Evolutionary conservation across 306 rosid genomes (phyloP).

Genomic region (Trichosanthes cucumerina): DNA sequence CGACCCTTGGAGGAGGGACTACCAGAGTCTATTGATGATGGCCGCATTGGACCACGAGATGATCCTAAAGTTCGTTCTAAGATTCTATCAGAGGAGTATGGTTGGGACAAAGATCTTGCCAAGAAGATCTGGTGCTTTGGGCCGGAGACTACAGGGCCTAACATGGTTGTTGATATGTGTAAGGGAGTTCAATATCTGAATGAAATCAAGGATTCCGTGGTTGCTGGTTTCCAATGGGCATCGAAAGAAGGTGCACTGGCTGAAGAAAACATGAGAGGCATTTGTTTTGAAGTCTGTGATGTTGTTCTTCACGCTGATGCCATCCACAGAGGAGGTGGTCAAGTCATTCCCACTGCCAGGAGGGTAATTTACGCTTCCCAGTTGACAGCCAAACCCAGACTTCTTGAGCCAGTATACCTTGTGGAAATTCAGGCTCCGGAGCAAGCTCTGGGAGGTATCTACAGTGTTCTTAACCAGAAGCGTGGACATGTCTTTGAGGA

Average conservation of each 20-base stretch:
- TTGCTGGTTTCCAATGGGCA: slow-evolving; percentile 82
- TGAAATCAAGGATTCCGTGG: slow-evolving; percentile 75
- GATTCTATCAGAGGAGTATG: slow-evolving; percentile 46
- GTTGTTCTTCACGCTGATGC: slow-evolving; percentile 71
- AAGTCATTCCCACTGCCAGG: slow-evolving; percentile 74
- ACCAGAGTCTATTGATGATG: slow-evolving; percentile 68
- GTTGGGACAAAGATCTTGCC: slow-evolving; percentile 83
- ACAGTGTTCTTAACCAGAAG: slow-evolving; percentile 72
- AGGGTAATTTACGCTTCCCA: slow-evolving; percentile 70
- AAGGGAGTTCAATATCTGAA: slow-evolving; percentile 80
- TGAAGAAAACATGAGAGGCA: slow-evolving; percentile 73
- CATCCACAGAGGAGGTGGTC: slow-evolving; percentile 84
- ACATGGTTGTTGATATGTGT: slow-evolving; percentile 89
- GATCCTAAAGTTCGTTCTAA: slow-evolving; percentile 62
- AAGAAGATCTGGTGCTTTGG: slow-evolving; percentile 93
- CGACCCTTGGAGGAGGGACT: slow-evolving; percentile 64
- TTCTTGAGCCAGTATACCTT: slow-evolving; percentile 69
- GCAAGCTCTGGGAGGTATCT: slow-evolving; percentile 71
- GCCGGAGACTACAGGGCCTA: slow-evolving; percentile 72
- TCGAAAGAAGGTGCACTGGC: slow-evolving; percentile 79
- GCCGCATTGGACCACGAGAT: slow-evolving; percentile 74
- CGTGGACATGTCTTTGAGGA: slow-evolving; percentile 75
- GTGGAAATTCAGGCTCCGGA: slow-evolving; percentile 89
- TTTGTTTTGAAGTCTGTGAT: slow-evolving; percentile 73
- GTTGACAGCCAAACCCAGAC: slow-evolving; percentile 69